Conservation (phyloP, 441 rosid species). For the Syzygium malaccense region DNA sequence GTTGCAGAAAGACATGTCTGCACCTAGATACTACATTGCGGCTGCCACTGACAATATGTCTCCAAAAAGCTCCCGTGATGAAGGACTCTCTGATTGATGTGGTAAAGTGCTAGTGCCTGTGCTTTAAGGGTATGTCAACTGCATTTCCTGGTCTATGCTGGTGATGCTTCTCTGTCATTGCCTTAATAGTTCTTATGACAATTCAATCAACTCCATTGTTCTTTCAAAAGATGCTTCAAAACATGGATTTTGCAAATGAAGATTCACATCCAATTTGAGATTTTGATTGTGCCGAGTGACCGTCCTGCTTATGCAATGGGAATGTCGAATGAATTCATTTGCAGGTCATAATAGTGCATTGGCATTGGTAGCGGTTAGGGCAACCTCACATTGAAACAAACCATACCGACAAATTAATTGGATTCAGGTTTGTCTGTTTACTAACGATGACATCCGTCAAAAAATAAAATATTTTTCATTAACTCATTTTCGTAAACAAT, state of each 20-base stretch:
- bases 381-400: too few species aligned
- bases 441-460: too few species aligned
- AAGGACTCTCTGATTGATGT: slow-evolving; percentile 41
- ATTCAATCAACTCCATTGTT: neutral
- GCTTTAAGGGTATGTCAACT: neutral
- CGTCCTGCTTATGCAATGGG: neutral
- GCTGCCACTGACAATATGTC: slow-evolving; percentile 88
- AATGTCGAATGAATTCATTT: neutral
- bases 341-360: neutral
- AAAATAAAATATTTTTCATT: too few species aligned
- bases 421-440: too few species aligned
- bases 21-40: slow-evolving; percentile 72
- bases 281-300: neutral
- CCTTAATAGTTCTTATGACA: neutral
- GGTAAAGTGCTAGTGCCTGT: slow-evolving; percentile 13
- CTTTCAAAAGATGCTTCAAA: neutral
- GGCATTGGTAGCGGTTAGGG: too few species aligned
- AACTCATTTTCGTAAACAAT: too few species aligned
- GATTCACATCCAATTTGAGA: neutral
- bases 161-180: neutral
- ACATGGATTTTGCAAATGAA: neutral
- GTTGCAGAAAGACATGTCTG: slow-evolving; percentile 47
- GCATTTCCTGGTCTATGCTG: neutral
- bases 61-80: slow-evolving; percentile 71
- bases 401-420: too few species aligned